A percentile compares a stretch with the other conserved stretches of the same genome.
phyloP scores from a whole-genome alignment of 257 asterid species.

The Penstemon newberryi region DNA sequence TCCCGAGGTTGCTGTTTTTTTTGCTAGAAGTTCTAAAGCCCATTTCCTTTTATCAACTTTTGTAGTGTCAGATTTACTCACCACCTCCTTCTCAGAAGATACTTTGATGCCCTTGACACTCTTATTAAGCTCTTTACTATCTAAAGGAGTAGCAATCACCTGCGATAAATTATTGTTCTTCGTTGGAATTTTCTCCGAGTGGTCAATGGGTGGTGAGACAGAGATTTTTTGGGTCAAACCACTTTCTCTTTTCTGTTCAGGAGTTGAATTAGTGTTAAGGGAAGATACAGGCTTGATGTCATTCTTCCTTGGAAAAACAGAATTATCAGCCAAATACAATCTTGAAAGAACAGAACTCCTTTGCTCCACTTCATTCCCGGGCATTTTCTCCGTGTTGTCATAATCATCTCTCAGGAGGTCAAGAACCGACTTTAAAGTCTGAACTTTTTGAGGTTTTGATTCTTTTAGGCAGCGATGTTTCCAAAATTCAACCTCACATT shows the following conservation, averaged over 20 bases:
- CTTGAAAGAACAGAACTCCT: constrained; percentile 75
- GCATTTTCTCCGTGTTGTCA: constrained; percentile 35
- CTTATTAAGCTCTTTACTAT: constrained; percentile 43
- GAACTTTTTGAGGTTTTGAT: constrained; percentile 78
- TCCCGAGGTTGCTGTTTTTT: constrained; percentile 61
- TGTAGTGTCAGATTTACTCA: constrained; percentile 39
- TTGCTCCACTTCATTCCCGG: constrained; percentile 48
- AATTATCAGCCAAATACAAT: constrained; percentile 85
- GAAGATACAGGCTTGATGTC: constrained; percentile 68
- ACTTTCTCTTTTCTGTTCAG: constrained; percentile 41
- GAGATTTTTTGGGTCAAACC: constrained; percentile 38
- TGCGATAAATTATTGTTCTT: constrained; percentile 28
- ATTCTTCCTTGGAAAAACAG: constrained; percentile 83
- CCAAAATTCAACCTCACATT: constrained; percentile 98
- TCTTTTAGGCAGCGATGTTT: constrained; percentile 77
- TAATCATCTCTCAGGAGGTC: constrained; percentile 63
- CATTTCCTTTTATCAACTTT: constrained; percentile 86
- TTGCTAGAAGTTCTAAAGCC: constrained; percentile 94
- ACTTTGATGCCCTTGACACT: constrained; percentile 38
- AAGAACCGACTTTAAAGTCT: constrained; percentile 88
- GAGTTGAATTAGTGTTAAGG: constrained; percentile 29
- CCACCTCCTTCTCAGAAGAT: constrained; percentile 47
- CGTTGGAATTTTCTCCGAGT: constrained; percentile 37
- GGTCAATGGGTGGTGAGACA: constrained; percentile 28
- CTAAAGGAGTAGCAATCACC: constrained; percentile 31